Evolutionary conservation across 345 rosid species (phyloP).

Genomic region (Euclidium syriacum): DNA sequence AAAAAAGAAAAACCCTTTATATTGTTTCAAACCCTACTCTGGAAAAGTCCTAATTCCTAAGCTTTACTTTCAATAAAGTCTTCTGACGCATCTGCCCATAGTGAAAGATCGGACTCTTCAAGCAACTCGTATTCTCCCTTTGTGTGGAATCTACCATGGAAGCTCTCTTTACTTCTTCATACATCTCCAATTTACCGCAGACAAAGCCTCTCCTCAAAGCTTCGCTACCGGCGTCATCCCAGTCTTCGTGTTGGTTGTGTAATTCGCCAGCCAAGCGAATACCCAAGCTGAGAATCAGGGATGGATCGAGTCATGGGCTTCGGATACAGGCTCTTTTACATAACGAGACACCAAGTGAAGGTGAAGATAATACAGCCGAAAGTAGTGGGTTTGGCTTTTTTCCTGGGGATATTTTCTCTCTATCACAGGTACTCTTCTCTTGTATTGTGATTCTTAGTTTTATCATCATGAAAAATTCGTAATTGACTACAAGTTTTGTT

Average conservation of each 20-base stretch:
- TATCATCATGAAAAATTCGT: not conserved
- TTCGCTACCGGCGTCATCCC: constrained; percentile 20
- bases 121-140: constrained; percentile 12
- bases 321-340: constrained; percentile 40
- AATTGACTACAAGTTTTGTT: not conserved
- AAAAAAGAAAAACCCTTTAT: not conserved
- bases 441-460: not conserved
- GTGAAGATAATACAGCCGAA: constrained; percentile 35
- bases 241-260: constrained; percentile 29
- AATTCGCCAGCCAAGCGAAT: constrained; percentile 30
- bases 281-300: constrained; percentile 40
- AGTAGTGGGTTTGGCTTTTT: constrained; percentile 37
- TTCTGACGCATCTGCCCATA: constrained; percentile 12
- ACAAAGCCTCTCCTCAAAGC: constrained; percentile 31
- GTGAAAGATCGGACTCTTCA: constrained; percentile 10
- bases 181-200: constrained; percentile 40
- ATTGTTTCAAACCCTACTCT: constrained; percentile 17
- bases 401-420: constrained; percentile 43
- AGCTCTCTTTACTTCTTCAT: constrained; percentile 40
- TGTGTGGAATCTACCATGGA: constrained; percentile 42
- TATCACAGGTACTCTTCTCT: constrained; percentile 43
- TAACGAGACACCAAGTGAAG: constrained; percentile 40
- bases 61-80: constrained; percentile 10
- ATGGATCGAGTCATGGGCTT: constrained; percentile 34
- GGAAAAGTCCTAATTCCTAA: constrained; percentile 13